Base-by-base conservation (phyloP, 805 yeast species). In the Barnettozyma sp. region DNA sequence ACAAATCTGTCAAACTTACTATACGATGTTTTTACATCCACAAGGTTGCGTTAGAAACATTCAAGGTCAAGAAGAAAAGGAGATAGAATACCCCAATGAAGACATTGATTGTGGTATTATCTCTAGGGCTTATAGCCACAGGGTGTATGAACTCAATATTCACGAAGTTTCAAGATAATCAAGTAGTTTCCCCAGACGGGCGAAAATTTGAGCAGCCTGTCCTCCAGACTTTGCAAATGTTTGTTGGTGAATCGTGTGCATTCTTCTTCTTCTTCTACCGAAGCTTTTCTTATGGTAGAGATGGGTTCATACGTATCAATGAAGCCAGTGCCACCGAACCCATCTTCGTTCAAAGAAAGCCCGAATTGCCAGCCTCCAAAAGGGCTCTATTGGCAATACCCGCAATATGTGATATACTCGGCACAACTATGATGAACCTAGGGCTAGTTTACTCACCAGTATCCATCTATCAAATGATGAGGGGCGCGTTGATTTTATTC, bases 391-490 rank as follows among this genome's bases (percentile, higher is more conserved):
- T 75, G 33, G 62, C 82, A 0, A 54, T 79, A 29, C 92, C 92
- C 2, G 73, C 92, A 1, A 51, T 70, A 7, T 80, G 87, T 57
- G 94, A 83, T 55, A 65, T 82, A 33, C 48, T 69, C 24, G 90
- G 80, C 4, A 83, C 94, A 2, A 82, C 92, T 0, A 58, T 83
- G 44, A 68, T 82, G 76, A 79, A 82, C 48, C 54, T 82, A n/a
- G 92, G 92, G 0, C 63, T 83, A 41, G 55, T 81, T 17, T 77
- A 76, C 56, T 76, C 78, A 1, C 90, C 92, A 0, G 92, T 82
- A 7, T 79, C 87, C 1, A 70, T 82, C 33, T 83, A 82, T 56
- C 94, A 83, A 55, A 83, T 83, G 94, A 77, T 82, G n/a, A 64
- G 94, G 44, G 92, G 94, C 3, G 73, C 86, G 0, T 61, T 82